Evolutionary conservation across 2,329 filamentous ascomycete genomes (phyloP), one percentile per base, ranked within the genome.

Genomic region (Cytospora piceae): DNA sequence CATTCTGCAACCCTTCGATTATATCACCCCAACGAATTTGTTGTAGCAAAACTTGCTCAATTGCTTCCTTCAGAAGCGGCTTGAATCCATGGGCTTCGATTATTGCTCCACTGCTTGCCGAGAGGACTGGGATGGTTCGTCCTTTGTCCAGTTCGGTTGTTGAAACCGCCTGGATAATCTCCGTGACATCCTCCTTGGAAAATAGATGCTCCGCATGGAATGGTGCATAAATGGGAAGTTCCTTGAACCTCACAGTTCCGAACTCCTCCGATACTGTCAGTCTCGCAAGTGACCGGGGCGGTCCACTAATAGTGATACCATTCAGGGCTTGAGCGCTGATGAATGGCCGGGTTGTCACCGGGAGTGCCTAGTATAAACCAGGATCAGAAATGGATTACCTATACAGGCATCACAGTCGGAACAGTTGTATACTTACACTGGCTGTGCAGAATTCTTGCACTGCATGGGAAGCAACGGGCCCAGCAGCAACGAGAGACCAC

Each of bases 401-500:
- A 4, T 27, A n/a, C 22, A 51, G 2, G 46, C n/a, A 24, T 14
- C n/a, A 49, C 6, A 3, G 39, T 15, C 11, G 15, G 11, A 12
- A 9, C 34, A 15, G 34, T 37, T 15, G 34, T 11, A 58, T 63
- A 69, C 79, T 73, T 70, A 85, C 83, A 71, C 84, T 81, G 53
- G 81, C 75, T 65, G 79, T 73, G 74, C 90, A 83, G 76, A 90
- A 91, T 17, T 81, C 78, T 53, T 75, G 76, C 9, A 90, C 78
- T 20, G 81, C 79, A 42, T 76, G 77, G 70, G 79, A 80, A 4
- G 83, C 83, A 24, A 82, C 78, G 49, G 83, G 78, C 56, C 81
- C 83, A 24, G 87, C 80, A 60, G 90, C 81, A 69, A 90, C 85
- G 64, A 85, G 86, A 11, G 88, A 89, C 89, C 89, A 92, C 4